A percentile compares a stretch with the other conserved stretches of the same genome.
These are phyloP conservation scores for Teunomyces barrocoloradensis DNA, from an alignment of 805 yeast species.

Conservation along the genomic window DNA sequence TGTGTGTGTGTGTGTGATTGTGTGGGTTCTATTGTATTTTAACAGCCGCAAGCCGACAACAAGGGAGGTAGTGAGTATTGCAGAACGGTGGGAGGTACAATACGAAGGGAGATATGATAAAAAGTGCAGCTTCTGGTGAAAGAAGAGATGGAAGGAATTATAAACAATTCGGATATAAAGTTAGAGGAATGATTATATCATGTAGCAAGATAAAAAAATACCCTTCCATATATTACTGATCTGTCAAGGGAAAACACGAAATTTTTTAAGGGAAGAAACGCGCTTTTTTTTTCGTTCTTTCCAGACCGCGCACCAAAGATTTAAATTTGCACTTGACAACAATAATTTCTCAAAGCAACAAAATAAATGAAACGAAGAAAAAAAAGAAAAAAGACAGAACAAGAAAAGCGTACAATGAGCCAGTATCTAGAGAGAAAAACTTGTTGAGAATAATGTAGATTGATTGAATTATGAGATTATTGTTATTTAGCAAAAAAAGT, in stretches of 20 bases:
- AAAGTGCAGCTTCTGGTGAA: too few species aligned
- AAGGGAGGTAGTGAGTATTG: too few species aligned
- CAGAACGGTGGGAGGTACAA: too few species aligned
- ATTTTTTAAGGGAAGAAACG: conserved; percentile 1
- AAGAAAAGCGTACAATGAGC: not conserved
- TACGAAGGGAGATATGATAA: too few species aligned
- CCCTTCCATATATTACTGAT: not conserved
- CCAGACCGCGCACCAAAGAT: not conserved
- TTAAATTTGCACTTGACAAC: not conserved
- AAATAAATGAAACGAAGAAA: not conserved
- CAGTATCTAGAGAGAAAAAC: too few species aligned
- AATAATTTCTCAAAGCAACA: not conserved
- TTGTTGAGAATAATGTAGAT: too few species aligned
- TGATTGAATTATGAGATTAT: too few species aligned
- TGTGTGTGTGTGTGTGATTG: not conserved
- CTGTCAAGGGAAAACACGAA: conserved; percentile 2
- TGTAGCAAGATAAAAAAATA: not conserved
- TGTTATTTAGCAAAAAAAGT: not conserved
- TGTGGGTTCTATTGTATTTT: not conserved
- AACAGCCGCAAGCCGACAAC: too few species aligned
- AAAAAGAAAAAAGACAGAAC: not conserved
- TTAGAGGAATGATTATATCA: not conserved
- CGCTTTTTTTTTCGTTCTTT: not conserved
- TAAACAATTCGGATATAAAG: not conserved
- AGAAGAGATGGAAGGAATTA: too few species aligned